Evolutionary conservation across 495 filamentous ascomycete genomes (phyloP).

Genomic region (Monascus purpureus): DNA sequence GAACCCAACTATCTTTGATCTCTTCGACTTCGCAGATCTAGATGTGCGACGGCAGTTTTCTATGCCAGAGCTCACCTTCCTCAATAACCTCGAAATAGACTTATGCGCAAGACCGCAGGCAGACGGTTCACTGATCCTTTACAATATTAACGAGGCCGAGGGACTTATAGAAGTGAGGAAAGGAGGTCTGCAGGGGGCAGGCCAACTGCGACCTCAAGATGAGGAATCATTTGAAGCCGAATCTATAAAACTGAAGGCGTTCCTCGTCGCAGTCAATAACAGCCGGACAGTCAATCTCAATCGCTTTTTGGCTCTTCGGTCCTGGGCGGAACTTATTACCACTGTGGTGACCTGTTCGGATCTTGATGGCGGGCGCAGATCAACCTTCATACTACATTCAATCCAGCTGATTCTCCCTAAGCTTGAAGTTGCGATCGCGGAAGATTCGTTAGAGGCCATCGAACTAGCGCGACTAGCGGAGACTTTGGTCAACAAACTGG

Average conservation of each 20-base stretch:
- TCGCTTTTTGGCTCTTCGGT: slow-evolving; percentile 48
- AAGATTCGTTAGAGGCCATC: slow-evolving; percentile 48
- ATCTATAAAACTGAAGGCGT: slow-evolving; percentile 38
- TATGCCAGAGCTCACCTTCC: slow-evolving; percentile 36
- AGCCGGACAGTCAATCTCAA: slow-evolving; percentile 41
- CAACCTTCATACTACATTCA: slow-evolving; percentile 66
- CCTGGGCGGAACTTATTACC: slow-evolving; percentile 71
- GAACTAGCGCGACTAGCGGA: slow-evolving; percentile 67
- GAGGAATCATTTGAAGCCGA: slow-evolving; percentile 43
- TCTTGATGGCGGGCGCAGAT: slow-evolving; percentile 50
- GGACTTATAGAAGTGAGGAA: slow-evolving; percentile 43
- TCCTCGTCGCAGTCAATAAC: slow-evolving; percentile 57
- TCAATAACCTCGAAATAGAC: slow-evolving; percentile 47
- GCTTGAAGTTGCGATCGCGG: slow-evolving; percentile 55
- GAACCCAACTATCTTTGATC: slow-evolving; percentile 71
- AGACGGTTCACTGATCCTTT: slow-evolving; percentile 31
- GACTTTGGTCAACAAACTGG: slow-evolving; percentile 58
- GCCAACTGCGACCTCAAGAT: slow-evolving; percentile 40
- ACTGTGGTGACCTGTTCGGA: slow-evolving; percentile 67
- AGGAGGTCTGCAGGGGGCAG: slow-evolving; percentile 37
- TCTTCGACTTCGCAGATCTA: slow-evolving; percentile 79
- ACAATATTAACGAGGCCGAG: slow-evolving; percentile 43
- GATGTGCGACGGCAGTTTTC: slow-evolving; percentile 38
- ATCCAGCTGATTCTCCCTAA: slow-evolving; percentile 78
- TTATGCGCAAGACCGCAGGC: slow-evolving; percentile 40